Base-by-base conservation (phyloP, 2,329 filamentous ascomycete genomes). In the Alternaria triticimaculans region DNA sequence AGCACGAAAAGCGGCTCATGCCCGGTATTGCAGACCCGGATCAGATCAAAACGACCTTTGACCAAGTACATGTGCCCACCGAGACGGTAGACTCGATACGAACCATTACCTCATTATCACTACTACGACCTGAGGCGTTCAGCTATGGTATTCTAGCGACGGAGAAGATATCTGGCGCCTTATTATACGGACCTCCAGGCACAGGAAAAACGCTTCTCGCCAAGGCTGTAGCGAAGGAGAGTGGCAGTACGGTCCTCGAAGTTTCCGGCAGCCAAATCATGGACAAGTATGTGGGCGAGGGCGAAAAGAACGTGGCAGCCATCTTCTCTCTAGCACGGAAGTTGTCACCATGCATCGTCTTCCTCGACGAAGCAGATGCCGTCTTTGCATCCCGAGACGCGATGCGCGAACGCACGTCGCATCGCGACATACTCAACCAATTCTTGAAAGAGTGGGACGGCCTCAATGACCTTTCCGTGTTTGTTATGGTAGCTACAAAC, bases 401-500 rank as follows among this genome's bases (percentile, higher is more conserved):
- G 43, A 85, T 86, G 23, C 86, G 87, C 63, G 89, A 88, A 70
- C 86, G 92, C 28, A 88, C 88, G 6, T 90, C 88, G 2, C 92
- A 96, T 71, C 89, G 94, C 54, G 95, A 97, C 78, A 90, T 96
- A 58, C 94, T 98, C 79, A 99, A 97, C 76, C 95, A 99, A 80
- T 98, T 98, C 79, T 84, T 99, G 54, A 91, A 94, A 58, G 95
- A 98, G 79, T 98, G 95, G 96, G 96, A 98, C 72, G 96, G 96
- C 11, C 90, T 98, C 84, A 91, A 92, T 71, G 85, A 89, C 62
- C 87, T 89, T 50, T 92, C 91, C 18, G 93, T 95, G 3, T 98
- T 99, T 78, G 95, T 99, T 80, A 97, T 99, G 94, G 94, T 98
- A 0, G 95, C 96, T 26, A 98, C 94, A 9, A 98, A 99, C 80